Evolutionary conservation across 1,284 basidiomycete genomes (phyloP), one percentile per base, ranked within the genome.

Genomic region (Sphaerobolus stellatus): DNA sequence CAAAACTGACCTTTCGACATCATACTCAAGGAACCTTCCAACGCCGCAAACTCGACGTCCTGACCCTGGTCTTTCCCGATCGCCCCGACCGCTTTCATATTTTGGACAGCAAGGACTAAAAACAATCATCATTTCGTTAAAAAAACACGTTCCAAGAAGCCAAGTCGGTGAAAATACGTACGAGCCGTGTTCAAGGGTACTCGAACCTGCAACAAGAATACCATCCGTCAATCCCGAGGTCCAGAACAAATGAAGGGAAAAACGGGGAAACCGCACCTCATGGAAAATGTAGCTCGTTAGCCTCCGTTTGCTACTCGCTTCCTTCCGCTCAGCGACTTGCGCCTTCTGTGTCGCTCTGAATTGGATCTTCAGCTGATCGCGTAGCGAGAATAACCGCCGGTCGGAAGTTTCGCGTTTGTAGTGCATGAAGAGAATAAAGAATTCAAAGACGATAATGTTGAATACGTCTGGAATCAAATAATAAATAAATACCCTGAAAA

Each of bases 101-200:
- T 95, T 71, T 95, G 93, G 8, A 94, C 86, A 0, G 92, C 92
- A 31, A 95, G 75, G 11, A 94, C 84, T 86, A 50, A 3, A 52
- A 22, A 47, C 5, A 24, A 28, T 46, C 41, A 16, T 28, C 29
- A 18, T 20, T 30, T 47, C 28, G n/a, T n/a, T n/a, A n/a, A n/a
- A n/a, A n/a, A n/a, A n/a, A n/a, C 13, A 49, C 31, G 38, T n/a
- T 24, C 27, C 24, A 53, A 30, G 16, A n/a, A 50, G 2, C 29
- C 29, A 44, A 41, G 22, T 30, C 31, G 22, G n/a, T n/a, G n/a
- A 29, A 41, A 38, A 7, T 48, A 6, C 85, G 66, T 61, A 90
- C 88, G 72, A 1, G 92, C 93, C 30, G 92, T 94, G 66, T 96
- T 95, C 58, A 96, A 75, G 18, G 94, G 93, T 45, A 96, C 93